Percentiles rank a stretch among this genome's conserved stretches.
Evolutionary conservation across 192 early-diverging fungal species (phyloP).

Genomic region (Phycomyces nitens): DNA sequence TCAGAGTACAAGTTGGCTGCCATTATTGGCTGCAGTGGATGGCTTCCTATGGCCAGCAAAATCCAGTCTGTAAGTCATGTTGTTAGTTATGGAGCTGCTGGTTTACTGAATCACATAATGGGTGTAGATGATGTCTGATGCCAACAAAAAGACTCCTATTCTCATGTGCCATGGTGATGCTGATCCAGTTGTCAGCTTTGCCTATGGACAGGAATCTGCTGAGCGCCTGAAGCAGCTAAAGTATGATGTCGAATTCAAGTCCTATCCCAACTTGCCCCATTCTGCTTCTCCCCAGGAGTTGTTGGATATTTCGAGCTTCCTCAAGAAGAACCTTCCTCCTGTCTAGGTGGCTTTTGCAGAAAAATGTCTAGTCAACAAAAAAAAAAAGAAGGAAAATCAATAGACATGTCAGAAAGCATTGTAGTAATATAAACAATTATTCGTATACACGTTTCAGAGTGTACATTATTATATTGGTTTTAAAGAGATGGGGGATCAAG

Average conservation of each 20-base stretch:
- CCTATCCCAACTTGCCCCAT: constrained; percentile 82
- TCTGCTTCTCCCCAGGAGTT: constrained; percentile 65
- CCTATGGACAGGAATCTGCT: constrained; percentile 67
- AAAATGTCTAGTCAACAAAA: too few relatives aligned
- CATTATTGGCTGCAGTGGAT: constrained; percentile 74
- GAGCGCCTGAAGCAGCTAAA: constrained; percentile 56
- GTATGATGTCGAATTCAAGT: constrained; percentile 70
- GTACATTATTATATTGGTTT: too few relatives aligned
- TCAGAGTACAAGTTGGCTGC: constrained; percentile 67
- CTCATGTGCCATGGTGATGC: constrained; percentile 82
- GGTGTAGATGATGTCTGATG: constrained; percentile 47
- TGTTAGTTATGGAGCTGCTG: background rate
- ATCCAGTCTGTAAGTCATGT: constrained; percentile 40
- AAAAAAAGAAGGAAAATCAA: too few relatives aligned
- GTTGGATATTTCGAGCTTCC: constrained; percentile 61
- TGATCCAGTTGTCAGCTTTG: constrained; percentile 70
- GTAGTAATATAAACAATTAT: too few relatives aligned
- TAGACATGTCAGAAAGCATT: too few relatives aligned
- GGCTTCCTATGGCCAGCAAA: constrained; percentile 60
- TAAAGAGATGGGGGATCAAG: too few relatives aligned
- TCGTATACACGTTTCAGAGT: too few relatives aligned
- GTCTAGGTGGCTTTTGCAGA: too few relatives aligned
- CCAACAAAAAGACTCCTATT: constrained; percentile 69
- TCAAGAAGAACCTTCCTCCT: constrained; percentile 43
- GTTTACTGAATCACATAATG: background rate